These are phyloP conservation scores for Heliamphora exappendiculata DNA, from an alignment of 148 eudicot species.

Conservation along the genomic window DNA sequence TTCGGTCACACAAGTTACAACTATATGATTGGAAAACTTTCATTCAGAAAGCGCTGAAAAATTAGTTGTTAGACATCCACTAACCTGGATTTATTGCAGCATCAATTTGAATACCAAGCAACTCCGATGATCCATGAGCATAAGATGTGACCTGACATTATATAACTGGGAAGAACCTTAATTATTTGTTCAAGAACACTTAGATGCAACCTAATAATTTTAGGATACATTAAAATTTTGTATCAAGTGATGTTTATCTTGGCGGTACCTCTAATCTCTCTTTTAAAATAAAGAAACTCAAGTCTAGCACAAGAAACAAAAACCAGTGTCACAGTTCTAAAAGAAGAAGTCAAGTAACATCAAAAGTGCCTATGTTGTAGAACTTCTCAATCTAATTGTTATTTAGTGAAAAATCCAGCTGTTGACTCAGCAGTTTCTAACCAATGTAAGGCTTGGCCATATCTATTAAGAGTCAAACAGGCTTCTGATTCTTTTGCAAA, in stretches of 20 bases:
- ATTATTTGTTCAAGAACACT: not conserved
- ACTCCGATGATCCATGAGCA: constrained; percentile 86
- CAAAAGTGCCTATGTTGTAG: not conserved
- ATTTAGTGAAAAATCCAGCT: not conserved
- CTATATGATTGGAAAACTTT: not conserved
- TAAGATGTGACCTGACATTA: constrained; percentile 72
- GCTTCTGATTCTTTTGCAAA: not conserved
- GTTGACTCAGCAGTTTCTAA: not conserved
- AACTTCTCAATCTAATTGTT: not conserved
- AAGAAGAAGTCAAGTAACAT: not conserved
- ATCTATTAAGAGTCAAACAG: not conserved
- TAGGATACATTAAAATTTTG: not conserved
- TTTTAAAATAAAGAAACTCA: not conserved
- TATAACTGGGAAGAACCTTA: constrained; percentile 11
- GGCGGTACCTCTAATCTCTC: not conserved
- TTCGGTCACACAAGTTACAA: not conserved
- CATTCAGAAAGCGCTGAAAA: not conserved
- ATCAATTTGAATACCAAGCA: constrained; percentile 92
- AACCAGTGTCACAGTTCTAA: not conserved
- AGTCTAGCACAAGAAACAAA: not conserved
- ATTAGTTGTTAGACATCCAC: constrained; percentile 11
- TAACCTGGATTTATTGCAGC: constrained; percentile 96
- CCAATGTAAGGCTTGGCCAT: not conserved
- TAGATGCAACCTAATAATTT: not conserved
- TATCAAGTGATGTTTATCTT: not conserved